Conservation (phyloP, 139 green algal genomes). For the Nannochloris sp. region DNA sequence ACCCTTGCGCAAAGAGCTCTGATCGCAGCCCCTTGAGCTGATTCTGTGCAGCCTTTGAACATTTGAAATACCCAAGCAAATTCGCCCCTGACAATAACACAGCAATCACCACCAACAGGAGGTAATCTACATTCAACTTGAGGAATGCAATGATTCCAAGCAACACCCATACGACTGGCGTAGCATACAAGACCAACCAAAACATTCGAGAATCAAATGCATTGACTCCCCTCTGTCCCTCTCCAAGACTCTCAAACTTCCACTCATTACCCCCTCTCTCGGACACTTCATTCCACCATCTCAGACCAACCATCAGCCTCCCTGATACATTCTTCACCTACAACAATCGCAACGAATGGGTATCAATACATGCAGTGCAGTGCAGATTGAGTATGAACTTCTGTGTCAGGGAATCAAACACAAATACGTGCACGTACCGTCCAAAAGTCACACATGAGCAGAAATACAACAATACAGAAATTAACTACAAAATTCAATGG, state of each 20-base stretch:
- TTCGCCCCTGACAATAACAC: constrained; percentile 69
- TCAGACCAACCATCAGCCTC: constrained; percentile 80
- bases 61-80: constrained; percentile 82
- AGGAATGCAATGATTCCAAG: constrained; percentile 56
- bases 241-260: constrained; percentile 81
- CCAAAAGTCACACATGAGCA: constrained; percentile 87
- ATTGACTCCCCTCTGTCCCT: constrained; percentile 62
- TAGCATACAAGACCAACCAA: constrained; percentile 58
- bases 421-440: constrained; percentile 35
- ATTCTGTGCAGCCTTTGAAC: constrained; percentile 58
- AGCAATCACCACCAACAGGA: constrained; percentile 76
- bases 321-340: constrained; percentile 92
- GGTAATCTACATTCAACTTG: constrained; percentile 66
- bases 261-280: constrained; percentile 82
- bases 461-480: constrained; percentile 72
- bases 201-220: constrained; percentile 60
- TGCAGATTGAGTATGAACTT: too few relatives aligned
- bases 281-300: constrained; percentile 95
- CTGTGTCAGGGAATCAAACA: too few relatives aligned
- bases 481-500: constrained; percentile 67
- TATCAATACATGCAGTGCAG: too few relatives aligned
- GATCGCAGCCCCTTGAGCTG: constrained; percentile 24
- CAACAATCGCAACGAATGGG: neutral
- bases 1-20: constrained; percentile 9
- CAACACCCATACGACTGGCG: constrained; percentile 47